Evolutionary conservation across 768 basidiomycete species (phyloP).

Genomic region (Sporobolomyces pararoseus): DNA sequence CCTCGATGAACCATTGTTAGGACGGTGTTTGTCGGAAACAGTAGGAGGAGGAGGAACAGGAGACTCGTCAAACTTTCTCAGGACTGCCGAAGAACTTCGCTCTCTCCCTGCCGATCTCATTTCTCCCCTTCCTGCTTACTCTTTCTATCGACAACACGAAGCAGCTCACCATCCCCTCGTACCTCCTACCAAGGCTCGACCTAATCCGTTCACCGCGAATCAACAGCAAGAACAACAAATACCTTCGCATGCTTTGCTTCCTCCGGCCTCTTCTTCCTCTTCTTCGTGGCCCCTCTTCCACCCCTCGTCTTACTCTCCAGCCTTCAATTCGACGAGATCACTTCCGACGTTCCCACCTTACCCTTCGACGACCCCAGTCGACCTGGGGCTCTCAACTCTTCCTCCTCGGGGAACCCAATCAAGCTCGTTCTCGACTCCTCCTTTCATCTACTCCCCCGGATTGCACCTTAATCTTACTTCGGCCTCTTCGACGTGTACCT

Average conservation of each 20-base stretch:
- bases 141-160: conserved; percentile 4
- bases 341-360: not conserved
- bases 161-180: not conserved
- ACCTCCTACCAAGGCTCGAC: not conserved
- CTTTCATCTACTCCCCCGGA: conserved; percentile 14
- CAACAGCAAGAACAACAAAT: no score
- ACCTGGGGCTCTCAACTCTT: not conserved
- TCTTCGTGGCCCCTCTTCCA: not conserved
- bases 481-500: no score
- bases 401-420: not conserved
- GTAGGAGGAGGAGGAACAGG: not conserved
- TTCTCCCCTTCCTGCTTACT: conserved; percentile 3
- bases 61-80: not conserved
- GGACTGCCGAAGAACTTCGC: not conserved
- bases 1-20: not conserved
- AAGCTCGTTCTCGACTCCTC: conserved; percentile 3
- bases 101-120: conserved; percentile 3
- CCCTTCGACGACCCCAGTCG: not conserved
- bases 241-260: not conserved
- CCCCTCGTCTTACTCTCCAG: not conserved
- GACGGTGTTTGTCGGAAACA: not conserved
- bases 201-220: not conserved
- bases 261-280: not conserved
- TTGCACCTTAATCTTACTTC: conserved; percentile 5
- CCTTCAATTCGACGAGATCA: not conserved